Conservation (phyloP, 2,329 filamentous ascomycete genomes). For the Malbranchea zuffiana region DNA sequence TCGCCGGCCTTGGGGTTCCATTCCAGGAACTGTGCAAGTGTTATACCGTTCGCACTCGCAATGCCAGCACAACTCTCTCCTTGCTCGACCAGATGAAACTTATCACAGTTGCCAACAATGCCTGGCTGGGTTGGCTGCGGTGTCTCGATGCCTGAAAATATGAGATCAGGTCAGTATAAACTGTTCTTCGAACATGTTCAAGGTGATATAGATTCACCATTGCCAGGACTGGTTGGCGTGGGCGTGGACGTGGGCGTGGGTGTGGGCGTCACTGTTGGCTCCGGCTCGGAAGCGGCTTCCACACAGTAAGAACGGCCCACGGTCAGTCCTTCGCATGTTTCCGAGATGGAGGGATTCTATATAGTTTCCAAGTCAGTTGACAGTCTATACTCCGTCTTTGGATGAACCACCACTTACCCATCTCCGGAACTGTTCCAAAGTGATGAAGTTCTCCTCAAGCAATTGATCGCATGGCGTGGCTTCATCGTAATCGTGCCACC, state of each 20-base stretch:
- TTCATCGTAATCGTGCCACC: constrained; percentile 3
- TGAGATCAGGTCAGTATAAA: background rate
- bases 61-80: constrained; percentile 5
- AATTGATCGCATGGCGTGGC: background rate
- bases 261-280: no score
- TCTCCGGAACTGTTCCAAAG: background rate
- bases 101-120: constrained; percentile 2
- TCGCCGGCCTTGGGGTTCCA: constrained; percentile 1
- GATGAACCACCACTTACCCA: constrained; percentile 1
- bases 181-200: no score
- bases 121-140: constrained; percentile 1
- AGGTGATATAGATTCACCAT: no score
- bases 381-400: no score
- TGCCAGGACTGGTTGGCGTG: no score
- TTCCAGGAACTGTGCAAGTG: background rate
- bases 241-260: no score
- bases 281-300: no score
- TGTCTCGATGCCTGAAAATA: background rate
- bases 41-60: background rate
- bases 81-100: background rate
- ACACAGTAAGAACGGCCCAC: no score
- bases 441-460: background rate
- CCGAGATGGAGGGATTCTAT: no score
- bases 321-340: no score
- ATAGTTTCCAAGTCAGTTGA: no score